Percentiles rank a stretch among this genome's conserved stretches.
phyloP scores from a whole-genome alignment of 768 basidiomycete genomes.

The Crucibulum laeve region DNA sequence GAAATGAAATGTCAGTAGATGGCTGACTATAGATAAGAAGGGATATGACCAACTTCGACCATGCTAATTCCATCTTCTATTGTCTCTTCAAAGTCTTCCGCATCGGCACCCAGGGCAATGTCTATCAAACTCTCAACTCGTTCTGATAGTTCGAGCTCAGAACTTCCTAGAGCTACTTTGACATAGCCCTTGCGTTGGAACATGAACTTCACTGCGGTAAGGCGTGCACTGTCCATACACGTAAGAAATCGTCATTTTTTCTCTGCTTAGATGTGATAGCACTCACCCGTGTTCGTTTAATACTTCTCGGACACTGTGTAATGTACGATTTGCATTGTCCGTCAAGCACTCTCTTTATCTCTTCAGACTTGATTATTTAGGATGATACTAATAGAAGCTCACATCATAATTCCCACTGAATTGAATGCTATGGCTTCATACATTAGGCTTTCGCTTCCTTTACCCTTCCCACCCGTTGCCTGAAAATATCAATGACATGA shows the following conservation, averaged over 20 bases:
- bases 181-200: constrained; percentile 55
- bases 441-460: constrained; percentile 40
- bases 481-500: constrained; percentile 16
- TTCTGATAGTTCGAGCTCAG: constrained; percentile 8
- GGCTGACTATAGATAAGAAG: not conserved
- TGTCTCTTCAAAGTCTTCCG: constrained; percentile 15
- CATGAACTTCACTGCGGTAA: constrained; percentile 63
- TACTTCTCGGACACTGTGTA: constrained; percentile 50
- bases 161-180: constrained; percentile 27
- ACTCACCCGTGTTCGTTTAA: constrained; percentile 44
- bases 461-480: constrained; percentile 45
- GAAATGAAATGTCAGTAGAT: not conserved
- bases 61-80: not conserved
- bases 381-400: constrained; percentile 17
- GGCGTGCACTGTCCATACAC: constrained; percentile 59
- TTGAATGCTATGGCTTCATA: constrained; percentile 62
- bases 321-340: constrained; percentile 62
- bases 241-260: not conserved
- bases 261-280: not conserved
- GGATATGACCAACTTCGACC: not conserved
- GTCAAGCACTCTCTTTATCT: constrained; percentile 50
- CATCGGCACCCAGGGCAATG: constrained; percentile 11
- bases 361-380: not conserved
- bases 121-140: constrained; percentile 26
- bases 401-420: constrained; percentile 64